Evolutionary conservation across 148 eudicot genomes (phyloP), one percentile per base, ranked within the genome.

Genomic region (Rhododendron griersonianum): DNA sequence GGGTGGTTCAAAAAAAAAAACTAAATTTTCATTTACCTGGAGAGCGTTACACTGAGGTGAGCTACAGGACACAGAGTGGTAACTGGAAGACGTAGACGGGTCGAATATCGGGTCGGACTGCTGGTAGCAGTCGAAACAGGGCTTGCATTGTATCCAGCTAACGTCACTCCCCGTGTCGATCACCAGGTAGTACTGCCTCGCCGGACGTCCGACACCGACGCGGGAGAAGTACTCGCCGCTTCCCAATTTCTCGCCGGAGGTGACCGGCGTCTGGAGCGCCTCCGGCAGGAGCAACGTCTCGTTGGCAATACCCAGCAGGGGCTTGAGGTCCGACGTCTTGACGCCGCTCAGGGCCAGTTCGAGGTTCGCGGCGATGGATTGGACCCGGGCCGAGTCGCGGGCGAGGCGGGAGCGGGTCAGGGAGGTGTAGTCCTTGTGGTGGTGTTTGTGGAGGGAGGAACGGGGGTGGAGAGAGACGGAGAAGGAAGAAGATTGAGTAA

Each of bases 181-280:
- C 0, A 91, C 95, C 96, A 94, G 89, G 87, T 83, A 94, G 55
- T 53, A 92, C 15, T 88, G 81, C 25, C 81, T 86, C 5, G 85
- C 87, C 1, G 99, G 99, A n/a, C 81, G 83, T 2, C 99, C 99
- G 37, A 96, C 88, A 0, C 98, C 98, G 48, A 96, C 25, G 0
- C 96, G 90, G 2, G 97, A 89, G 90, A 96, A 94, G 87, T 96
- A 96, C 91, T 96, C 99, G 19, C 99, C 99, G 61, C 93, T 92
- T 14, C 99, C 99, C 23, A 90, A 90, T 14, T 88, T 85, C 0
- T 88, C 86, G 0, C 99, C 99, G 0, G 99, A 95, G n/a, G 90
- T 89, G 8, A 96, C 83, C 7, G 97, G 98, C 0, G 94, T 80
- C 30, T 85, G 79, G 0, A 95, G 63, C 0, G 85, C 93, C 19